A percentile compares a stretch with the other conserved stretches of the same genome.
These are phyloP conservation scores for Pinus albicaulis DNA, from an alignment of 75 land plant species.

Conservation along the genomic window DNA sequence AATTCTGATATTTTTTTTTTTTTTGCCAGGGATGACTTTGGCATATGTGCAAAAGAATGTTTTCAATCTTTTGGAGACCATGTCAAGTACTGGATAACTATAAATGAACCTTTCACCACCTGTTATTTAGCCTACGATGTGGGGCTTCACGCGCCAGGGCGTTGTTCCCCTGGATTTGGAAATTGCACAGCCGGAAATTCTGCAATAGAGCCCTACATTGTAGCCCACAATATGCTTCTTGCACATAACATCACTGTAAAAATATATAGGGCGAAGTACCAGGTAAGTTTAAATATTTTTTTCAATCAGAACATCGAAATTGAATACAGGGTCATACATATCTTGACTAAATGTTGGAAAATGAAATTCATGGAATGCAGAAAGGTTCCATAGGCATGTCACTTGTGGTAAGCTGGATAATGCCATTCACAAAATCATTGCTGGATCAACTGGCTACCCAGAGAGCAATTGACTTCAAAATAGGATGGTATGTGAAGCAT, in stretches of 20 bases:
- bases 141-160: constrained; percentile 34
- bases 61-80: constrained; percentile 48
- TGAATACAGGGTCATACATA: too few relatives aligned
- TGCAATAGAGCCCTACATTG: constrained; percentile 45
- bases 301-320: too few relatives aligned
- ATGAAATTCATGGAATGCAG: constrained; percentile 17
- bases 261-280: constrained; percentile 22
- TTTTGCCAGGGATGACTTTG: constrained; percentile 32
- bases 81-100: constrained; percentile 48
- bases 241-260: constrained; percentile 43
- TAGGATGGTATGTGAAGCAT: constrained; percentile 14
- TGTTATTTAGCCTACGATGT: constrained; percentile 10
- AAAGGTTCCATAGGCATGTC: constrained; percentile 28
- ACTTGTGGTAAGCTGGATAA: constrained; percentile 23
- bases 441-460: constrained; percentile 26
- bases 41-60: constrained; percentile 30
- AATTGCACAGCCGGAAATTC: constrained; percentile 50
- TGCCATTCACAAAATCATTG: constrained; percentile 17
- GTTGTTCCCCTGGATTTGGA: constrained; percentile 33
- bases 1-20: background rate
- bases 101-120: constrained; percentile 31
- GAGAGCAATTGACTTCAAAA: constrained; percentile 19
- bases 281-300: background rate
- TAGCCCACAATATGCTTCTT: constrained; percentile 38
- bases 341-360: too few relatives aligned